These are phyloP conservation scores for Fusarium sp. DNA, from an alignment of 2,329 filamentous ascomycete species.

Conservation along the genomic window DNA sequence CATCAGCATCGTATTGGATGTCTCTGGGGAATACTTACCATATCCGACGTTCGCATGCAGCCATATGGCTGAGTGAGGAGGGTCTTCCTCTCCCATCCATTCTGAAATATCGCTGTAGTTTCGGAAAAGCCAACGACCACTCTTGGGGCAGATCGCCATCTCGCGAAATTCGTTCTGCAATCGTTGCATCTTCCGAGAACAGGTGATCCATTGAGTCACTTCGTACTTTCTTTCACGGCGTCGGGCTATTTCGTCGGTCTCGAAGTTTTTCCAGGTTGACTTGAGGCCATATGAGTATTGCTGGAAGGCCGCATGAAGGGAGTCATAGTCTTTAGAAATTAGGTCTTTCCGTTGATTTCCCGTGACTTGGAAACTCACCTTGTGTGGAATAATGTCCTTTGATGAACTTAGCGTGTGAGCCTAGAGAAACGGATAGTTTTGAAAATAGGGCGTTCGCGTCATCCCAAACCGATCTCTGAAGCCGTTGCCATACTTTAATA, in stretches of 20 bases:
- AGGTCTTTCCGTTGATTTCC: accelerated
- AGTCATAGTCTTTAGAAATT: accelerated
- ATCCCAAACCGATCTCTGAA: slow-evolving; percentile 9
- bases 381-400: neutral
- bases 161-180: neutral
- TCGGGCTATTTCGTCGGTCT: accelerated
- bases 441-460: neutral
- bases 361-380: neutral
- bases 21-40: neutral
- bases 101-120: neutral
- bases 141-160: neutral
- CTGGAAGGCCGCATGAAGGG: neutral
- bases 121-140: slow-evolving; percentile 4
- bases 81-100: slow-evolving; percentile 6
- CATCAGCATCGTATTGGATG: accelerated
- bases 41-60: neutral
- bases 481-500: slow-evolving; percentile 4
- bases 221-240: neutral
- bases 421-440: neutral
- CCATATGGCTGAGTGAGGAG: slow-evolving; percentile 5
- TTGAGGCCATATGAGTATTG: neutral
- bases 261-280: neutral
- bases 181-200: neutral
- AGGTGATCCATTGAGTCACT: neutral
- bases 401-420: accelerated